phyloP scores from a whole-genome alignment of 306 rosid species.

The Alnus glutinosa region DNA sequence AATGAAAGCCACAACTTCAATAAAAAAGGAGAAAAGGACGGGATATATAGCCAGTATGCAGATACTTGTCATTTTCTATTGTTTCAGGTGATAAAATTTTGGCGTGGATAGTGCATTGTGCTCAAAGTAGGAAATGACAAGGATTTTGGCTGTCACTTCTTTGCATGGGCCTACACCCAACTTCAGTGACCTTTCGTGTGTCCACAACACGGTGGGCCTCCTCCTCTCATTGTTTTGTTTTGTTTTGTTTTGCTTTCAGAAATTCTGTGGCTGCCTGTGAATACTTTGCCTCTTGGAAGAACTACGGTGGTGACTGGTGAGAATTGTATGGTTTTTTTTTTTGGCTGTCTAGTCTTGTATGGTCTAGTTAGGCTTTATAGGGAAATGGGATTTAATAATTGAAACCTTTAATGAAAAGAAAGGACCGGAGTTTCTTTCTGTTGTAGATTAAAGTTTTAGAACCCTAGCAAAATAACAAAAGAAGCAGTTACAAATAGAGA shows the following conservation, averaged over 20 bases:
- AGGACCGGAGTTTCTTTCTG: not conserved
- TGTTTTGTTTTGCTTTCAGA: slow-evolving; percentile 23
- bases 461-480: not conserved
- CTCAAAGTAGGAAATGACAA: slow-evolving; percentile 41
- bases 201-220: slow-evolving; percentile 31
- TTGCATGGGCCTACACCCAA: slow-evolving; percentile 35
- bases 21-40: not conserved
- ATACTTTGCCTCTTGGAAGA: slow-evolving; percentile 29
- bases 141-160: slow-evolving; percentile 36
- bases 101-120: slow-evolving; percentile 46
- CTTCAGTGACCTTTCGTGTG: slow-evolving; percentile 30
- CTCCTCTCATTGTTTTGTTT: slow-evolving; percentile 30
- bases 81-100: slow-evolving; percentile 26
- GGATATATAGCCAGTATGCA: not conserved
- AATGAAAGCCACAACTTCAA: not conserved
- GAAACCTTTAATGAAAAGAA: not conserved
- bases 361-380: not conserved
- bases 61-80: not conserved
- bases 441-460: not conserved
- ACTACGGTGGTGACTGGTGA: not conserved
- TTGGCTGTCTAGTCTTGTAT: not conserved
- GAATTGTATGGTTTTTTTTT: not conserved
- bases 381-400: slow-evolving; percentile 1
- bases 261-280: slow-evolving; percentile 2
- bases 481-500: not conserved